Conservation (phyloP, 139 green algal genomes). For the Helicosporidium sp. region DNA sequence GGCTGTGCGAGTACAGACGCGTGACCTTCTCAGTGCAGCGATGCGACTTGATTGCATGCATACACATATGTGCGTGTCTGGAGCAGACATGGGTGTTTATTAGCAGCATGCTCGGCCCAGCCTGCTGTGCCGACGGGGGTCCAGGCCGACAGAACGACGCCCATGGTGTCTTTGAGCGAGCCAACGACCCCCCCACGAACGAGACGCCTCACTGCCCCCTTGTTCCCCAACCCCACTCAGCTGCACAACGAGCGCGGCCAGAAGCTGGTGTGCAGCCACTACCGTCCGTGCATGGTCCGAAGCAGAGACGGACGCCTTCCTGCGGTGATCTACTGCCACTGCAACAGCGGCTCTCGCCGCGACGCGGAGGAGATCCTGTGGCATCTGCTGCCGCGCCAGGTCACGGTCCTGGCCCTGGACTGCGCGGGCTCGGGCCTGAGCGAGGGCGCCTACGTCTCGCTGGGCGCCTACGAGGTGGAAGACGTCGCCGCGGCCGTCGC, state of each 20-base stretch:
- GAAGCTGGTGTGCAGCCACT: conserved; percentile 54
- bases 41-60: no score
- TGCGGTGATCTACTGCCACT: conserved; percentile 71
- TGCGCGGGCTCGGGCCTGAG: conserved; percentile 72
- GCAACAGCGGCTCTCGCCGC: conserved; percentile 63
- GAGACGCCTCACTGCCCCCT: no score
- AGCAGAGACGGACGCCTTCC: conserved; percentile 28
- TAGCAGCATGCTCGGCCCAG: no score
- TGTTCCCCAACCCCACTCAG: no score
- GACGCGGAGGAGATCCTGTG: conserved; percentile 65
- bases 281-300: conserved; percentile 22
- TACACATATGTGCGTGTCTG: no score
- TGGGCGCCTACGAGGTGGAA: conserved; percentile 66
- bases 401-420: conserved; percentile 68
- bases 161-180: no score
- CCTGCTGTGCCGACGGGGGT: no score
- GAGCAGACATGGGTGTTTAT: no score
- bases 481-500: conserved; percentile 50
- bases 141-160: no score
- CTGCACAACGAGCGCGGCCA: conserved; percentile 44
- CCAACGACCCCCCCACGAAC: no score
- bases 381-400: conserved; percentile 44
- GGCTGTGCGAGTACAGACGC: no score
- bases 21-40: no score
- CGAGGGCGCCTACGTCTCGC: conserved; percentile 73